phyloP scores from a whole-genome alignment of 2,329 filamentous ascomycete species.

The Rosellinia necatrix region DNA sequence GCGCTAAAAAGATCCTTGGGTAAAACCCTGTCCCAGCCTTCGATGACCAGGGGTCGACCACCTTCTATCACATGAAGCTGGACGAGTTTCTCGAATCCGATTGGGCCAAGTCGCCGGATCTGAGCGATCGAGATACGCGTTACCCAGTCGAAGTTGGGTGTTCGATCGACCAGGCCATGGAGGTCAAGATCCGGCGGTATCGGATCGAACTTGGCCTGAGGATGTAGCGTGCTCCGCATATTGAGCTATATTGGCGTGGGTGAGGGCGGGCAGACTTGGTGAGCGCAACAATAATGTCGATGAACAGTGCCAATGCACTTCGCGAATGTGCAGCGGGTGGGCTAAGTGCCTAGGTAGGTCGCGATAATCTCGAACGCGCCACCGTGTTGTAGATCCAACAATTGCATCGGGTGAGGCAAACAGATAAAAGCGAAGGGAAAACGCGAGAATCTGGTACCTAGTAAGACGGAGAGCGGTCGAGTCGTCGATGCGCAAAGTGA shows the following conservation, averaged over 20 bases:
- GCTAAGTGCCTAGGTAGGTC: too few species aligned
- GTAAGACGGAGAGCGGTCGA: background rate
- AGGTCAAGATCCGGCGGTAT: conserved; percentile 86
- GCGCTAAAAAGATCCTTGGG: conserved; percentile 79
- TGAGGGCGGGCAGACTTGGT: background rate
- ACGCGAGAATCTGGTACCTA: background rate
- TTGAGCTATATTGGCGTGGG: conserved; percentile 32
- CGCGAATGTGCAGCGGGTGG: background rate
- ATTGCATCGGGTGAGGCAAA: conserved; percentile 1
- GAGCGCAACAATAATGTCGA: background rate
- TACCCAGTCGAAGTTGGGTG: conserved; percentile 85
- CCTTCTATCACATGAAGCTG: conserved; percentile 80
- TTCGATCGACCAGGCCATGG: conserved; percentile 72
- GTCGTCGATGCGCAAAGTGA: too few species aligned
- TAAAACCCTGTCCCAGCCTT: conserved; percentile 79
- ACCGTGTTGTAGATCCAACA: background rate
- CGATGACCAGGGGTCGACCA: conserved; percentile 87
- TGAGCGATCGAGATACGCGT: conserved; percentile 78
- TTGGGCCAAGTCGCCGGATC: conserved; percentile 75
- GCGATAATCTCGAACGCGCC: conserved; percentile 18
- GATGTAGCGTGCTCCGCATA: conserved; percentile 77
- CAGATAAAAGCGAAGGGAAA: background rate
- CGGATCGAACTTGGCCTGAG: conserved; percentile 88
- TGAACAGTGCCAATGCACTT: background rate
- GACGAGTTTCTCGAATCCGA: conserved; percentile 85